Evolutionary conservation across 208 protist species (phyloP).

Genomic region (Phytomonas serpens): DNA sequence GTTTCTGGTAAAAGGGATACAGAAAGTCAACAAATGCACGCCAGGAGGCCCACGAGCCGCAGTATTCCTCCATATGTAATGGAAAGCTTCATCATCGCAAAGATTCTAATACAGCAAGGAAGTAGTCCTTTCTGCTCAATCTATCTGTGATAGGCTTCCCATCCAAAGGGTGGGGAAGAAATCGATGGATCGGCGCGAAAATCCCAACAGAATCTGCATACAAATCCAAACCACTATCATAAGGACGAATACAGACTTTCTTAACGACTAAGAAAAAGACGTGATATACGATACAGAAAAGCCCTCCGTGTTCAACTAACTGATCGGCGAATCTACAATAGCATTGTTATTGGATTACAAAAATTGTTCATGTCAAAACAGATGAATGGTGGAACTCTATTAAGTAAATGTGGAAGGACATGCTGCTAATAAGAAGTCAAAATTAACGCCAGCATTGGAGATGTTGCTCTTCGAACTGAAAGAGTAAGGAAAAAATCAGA

Average conservation of each 20-base stretch:
- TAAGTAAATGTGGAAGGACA: no score
- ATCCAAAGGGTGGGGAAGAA: constrained; percentile 25
- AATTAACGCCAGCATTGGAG: no score
- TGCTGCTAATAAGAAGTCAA: no score
- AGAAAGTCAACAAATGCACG: constrained; percentile 89
- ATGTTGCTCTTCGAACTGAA: no score
- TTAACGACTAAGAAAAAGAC: constrained; percentile 62
- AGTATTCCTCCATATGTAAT: constrained; percentile 18
- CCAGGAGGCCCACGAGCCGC: constrained; percentile 50
- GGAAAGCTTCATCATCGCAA: no score
- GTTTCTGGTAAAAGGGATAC: constrained; percentile 89
- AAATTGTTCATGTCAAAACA: background rate
- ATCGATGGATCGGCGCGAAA: constrained; percentile 70
- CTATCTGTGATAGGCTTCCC: no score
- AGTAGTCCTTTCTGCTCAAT: no score
- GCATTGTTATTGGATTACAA: background rate
- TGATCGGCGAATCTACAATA: constrained; percentile 33
- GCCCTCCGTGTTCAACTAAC: constrained; percentile 56
- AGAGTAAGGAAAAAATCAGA: no score
- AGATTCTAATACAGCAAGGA: no score
- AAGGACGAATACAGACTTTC: constrained; percentile 57
- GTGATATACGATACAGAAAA: constrained; percentile 78
- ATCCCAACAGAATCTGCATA: constrained; percentile 77
- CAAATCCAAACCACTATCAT: constrained; percentile 78
- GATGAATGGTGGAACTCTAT: no score